Evolutionary conservation across 2,329 filamentous ascomycete species (phyloP).

Genomic region (Dothideomycetes sp.): DNA sequence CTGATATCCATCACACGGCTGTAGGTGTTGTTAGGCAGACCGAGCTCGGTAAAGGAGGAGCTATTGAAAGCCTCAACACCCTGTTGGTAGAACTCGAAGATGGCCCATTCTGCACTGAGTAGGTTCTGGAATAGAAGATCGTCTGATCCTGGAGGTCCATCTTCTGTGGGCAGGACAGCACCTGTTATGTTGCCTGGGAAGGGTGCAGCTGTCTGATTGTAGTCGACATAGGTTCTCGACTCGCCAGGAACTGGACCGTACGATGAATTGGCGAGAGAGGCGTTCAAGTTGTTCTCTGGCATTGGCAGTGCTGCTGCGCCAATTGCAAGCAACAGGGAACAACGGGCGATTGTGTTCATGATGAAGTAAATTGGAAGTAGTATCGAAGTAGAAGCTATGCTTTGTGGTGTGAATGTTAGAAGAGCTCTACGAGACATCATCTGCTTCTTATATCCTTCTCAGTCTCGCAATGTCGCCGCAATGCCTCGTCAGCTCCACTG

Average conservation of each 20-base stretch:
- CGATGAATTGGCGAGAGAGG: conserved; percentile 17
- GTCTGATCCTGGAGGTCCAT: conserved; percentile 29
- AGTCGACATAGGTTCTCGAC: conserved; percentile 25
- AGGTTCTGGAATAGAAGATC: conserved; percentile 39
- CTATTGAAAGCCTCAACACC: conserved; percentile 33
- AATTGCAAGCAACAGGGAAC: background rate
- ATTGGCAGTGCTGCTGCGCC: background rate
- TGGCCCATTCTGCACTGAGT: conserved; percentile 36
- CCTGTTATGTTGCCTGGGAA: conserved; percentile 32
- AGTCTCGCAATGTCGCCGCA: too few species aligned
- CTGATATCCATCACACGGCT: conserved; percentile 33
- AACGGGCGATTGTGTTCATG: background rate
- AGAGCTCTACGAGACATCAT: too few species aligned
- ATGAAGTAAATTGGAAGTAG: background rate
- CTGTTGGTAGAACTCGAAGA: conserved; percentile 38
- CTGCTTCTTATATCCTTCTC: too few species aligned
- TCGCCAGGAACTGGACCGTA: conserved; percentile 26
- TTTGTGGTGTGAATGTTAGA: too few species aligned
- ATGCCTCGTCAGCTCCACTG: too few species aligned
- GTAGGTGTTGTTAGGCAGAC: conserved; percentile 34
- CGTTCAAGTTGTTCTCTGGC: background rate
- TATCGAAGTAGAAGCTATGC: background rate
- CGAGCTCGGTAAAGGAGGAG: conserved; percentile 27
- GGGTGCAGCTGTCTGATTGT: conserved; percentile 26
- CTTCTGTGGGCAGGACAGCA: conserved; percentile 24